Base-by-base conservation (phyloP, 148 eudicot genomes). In the Chenopodium formosanum region DNA sequence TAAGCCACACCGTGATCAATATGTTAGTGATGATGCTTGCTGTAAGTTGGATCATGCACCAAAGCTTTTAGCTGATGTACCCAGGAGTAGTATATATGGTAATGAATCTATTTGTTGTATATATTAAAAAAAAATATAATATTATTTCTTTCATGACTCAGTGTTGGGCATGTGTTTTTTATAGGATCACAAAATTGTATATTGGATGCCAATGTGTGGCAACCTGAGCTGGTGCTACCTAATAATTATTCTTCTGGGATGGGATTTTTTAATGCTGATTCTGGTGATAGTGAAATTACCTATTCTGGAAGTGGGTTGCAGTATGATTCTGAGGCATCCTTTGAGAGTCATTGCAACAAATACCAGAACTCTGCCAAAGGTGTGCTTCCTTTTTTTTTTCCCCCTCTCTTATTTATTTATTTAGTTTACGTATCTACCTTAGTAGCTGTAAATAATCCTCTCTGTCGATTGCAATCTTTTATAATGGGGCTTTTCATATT, bases 301-400 rank as follows among this genome's bases (percentile, higher is more conserved):
- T 84, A 85, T 84, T 78, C 82, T 77, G 85, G 86, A 75, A 83
- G 84, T 79, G 78, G 75, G 63, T 85, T 82, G 47, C 91, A 86
- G 82, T 86, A 84, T 82, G 82, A 86, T 50, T 81, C 86, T 7
- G 90, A 86, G 86, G 71, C 85, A 79, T 85, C 89, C 23, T 82
- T 83, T 75, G 86, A 81, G 76, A 85, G 87, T 76, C 73, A 79
- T 81, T 32, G 63, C 48, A 22, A 48, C 73, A 78, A 78, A 80
- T 37, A 81, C 58, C 85, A 83, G 40, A 82, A 77, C 75, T 23
- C 72, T 53, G 22, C 63, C 8, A 84, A 73, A 64, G 88, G 90
- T 90, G 85, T 47, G 74, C 19, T 56, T 40, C 44, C 44, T 40
- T 40, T 40, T 37, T 37, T 37, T 40, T 40, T 40, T 6, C 8